Percentiles rank a stretch among this genome's conserved stretches.
Conservation (phyloP, 345 rosid genomes). For the Pistacia atlantica region DNA sequence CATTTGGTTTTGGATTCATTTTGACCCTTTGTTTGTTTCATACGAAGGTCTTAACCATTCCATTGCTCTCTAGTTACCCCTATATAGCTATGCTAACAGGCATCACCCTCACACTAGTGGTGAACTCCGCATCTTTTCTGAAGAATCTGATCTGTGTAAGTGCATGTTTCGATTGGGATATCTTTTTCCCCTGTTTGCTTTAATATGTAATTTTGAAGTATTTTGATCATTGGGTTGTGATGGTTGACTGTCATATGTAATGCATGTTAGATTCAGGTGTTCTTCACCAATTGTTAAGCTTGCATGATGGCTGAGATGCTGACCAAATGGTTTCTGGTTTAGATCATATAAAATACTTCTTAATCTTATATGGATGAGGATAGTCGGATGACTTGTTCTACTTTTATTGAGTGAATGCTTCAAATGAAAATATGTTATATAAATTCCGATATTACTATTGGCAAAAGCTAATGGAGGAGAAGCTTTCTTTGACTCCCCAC, state of each 20-base stretch:
- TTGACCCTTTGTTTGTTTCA: constrained; percentile 1
- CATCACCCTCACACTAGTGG: constrained; percentile 31
- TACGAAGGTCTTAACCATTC: constrained; percentile 40
- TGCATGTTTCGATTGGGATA: neutral
- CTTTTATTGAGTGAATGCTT: neutral
- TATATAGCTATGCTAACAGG: constrained; percentile 43
- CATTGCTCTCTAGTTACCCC: constrained; percentile 48
- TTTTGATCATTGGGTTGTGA: neutral
- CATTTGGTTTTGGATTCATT: neutral
- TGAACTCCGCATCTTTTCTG: constrained; percentile 42
- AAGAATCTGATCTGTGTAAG: constrained; percentile 56
- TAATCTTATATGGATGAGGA: neutral
- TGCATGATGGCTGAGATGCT: neutral
- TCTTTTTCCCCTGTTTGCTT: neutral
- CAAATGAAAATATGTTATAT: neutral
- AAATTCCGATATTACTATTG: neutral
- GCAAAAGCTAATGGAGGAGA: neutral
- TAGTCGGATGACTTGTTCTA: neutral
- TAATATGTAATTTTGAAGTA: neutral
- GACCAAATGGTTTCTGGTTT: neutral
- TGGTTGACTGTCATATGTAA: neutral
- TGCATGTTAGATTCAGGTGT: neutral
- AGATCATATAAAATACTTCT: neutral
- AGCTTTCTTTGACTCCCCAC: too few relatives aligned
- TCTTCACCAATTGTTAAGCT: neutral